phyloP scores from a whole-genome alignment of 2,329 filamentous ascomycete genomes.

The Claviceps purpurea region DNA sequence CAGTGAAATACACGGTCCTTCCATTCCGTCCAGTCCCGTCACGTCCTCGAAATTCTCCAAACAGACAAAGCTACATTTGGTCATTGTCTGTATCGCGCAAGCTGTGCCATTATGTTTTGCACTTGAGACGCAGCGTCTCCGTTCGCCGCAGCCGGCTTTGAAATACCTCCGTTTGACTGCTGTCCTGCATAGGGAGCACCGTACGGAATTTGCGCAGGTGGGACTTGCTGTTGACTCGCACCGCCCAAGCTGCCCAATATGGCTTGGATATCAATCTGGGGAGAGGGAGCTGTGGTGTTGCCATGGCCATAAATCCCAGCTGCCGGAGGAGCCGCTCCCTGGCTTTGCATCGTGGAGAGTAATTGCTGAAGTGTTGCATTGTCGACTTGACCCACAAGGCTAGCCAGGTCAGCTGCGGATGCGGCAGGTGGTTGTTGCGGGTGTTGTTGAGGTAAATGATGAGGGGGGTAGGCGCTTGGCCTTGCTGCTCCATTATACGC shows the following conservation, averaged over 20 bases:
- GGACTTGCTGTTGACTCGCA: conserved; percentile 9
- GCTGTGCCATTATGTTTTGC: conserved; percentile 62
- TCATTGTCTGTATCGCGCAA: conserved; percentile 50
- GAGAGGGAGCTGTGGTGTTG: conserved; percentile 9
- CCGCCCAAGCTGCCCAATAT: conserved; percentile 28
- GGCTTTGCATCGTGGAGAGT: conserved; percentile 40
- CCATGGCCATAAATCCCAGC: conserved; percentile 4
- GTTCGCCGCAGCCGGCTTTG: conserved; percentile 9
- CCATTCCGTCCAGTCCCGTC: not conserved
- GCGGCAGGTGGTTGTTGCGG: conserved; percentile 22
- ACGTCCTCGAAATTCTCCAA: no score
- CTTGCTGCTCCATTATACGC: conserved; percentile 14
- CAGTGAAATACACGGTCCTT: not conserved
- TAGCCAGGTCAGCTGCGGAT: conserved; percentile 41
- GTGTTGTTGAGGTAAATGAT: not conserved
- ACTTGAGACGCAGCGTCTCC: conserved; percentile 38
- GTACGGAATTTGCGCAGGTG: conserved; percentile 15
- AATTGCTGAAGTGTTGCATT: conserved; percentile 57
- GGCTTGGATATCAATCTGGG: conserved; percentile 32
- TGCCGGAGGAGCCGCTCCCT: not conserved
- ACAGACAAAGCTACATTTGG: not conserved
- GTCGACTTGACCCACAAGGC: conserved; percentile 54
- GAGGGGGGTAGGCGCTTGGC: conserved; percentile 17
- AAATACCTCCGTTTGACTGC: conserved; percentile 15
- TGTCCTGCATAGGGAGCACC: conserved; percentile 18